Conservation (phyloP, 192 early-diverging fungal species). For the Umbelopsis sp. region DNA sequence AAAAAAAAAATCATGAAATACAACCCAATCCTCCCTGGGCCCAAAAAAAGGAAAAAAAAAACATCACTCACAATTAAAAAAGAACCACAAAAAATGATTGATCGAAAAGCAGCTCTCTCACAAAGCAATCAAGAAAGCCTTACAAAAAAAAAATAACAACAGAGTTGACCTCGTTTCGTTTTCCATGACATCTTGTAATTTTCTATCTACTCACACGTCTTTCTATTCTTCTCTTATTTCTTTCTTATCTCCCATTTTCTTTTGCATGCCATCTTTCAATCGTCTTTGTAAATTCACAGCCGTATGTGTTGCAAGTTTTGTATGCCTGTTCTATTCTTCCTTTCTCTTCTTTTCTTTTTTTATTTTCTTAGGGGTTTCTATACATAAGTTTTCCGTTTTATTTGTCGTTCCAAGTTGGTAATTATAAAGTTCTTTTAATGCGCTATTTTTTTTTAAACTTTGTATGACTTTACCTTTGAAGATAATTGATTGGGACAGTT, state of each 20-base stretch:
- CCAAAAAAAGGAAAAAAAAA: no score
- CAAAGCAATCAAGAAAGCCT: neutral
- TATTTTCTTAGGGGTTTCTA: neutral
- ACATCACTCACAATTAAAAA: no score
- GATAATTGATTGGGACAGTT: neutral
- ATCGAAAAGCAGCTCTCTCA: no score
- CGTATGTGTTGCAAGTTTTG: slow-evolving; percentile 20
- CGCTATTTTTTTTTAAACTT: neutral
- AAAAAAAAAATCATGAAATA: neutral
- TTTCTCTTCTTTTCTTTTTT: neutral
- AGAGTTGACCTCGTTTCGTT: slow-evolving; percentile 19
- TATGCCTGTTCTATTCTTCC: neutral
- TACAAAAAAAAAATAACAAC: neutral
- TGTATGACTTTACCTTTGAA: no score
- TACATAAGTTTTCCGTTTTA: slow-evolving; percentile 7
- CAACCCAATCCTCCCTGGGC: no score
- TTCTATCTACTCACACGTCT: neutral
- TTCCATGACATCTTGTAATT: neutral
- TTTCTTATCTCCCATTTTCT: neutral
- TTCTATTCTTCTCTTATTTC: neutral
- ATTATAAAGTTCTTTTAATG: slow-evolving; percentile 16
- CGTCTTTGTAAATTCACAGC: slow-evolving; percentile 22
- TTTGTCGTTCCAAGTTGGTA: slow-evolving; percentile 1
- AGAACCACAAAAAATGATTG: no score
- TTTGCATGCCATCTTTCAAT: slow-evolving; percentile 19